Evolutionary conservation across 306 rosid species (phyloP).

Genomic region (Astragalus membranaceus): DNA sequence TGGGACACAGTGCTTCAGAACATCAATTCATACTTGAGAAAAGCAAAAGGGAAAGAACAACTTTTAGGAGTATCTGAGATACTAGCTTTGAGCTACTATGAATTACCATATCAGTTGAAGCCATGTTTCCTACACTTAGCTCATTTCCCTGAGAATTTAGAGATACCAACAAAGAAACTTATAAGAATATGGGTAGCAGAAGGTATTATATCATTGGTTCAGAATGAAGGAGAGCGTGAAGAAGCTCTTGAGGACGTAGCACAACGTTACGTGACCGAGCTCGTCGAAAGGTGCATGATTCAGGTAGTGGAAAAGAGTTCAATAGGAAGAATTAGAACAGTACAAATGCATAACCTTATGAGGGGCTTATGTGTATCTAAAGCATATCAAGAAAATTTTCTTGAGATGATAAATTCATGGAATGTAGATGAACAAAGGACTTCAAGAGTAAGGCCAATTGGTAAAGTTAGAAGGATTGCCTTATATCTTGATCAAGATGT

Average conservation of each 20-base stretch:
- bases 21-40: conserved; percentile 34
- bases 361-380: conserved; percentile 34
- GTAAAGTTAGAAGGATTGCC: conserved; percentile 39
- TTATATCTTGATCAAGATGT: conserved; percentile 17
- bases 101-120: conserved; percentile 48
- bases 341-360: conserved; percentile 49
- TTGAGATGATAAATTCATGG: conserved; percentile 21
- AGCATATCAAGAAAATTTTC: conserved; percentile 44
- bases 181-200: conserved; percentile 54
- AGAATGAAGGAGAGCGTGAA: conserved; percentile 23
- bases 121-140: conserved; percentile 49
- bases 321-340: conserved; percentile 41
- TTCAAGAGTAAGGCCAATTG: not conserved
- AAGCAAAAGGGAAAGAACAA: conserved; percentile 31
- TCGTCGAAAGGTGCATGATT: conserved; percentile 41
- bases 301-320: conserved; percentile 33
- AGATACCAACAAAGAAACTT: conserved; percentile 41
- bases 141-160: conserved; percentile 46
- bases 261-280: conserved; percentile 32
- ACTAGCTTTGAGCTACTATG: conserved; percentile 46
- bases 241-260: conserved; percentile 32
- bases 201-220: conserved; percentile 39
- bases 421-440: conserved; percentile 12
- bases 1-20: conserved; percentile 41
- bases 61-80: conserved; percentile 27